Percentiles rank a stretch among this genome's conserved stretches.
Conservation (phyloP, 1,284 basidiomycete genomes). For the Heliocybe sulcata region DNA sequence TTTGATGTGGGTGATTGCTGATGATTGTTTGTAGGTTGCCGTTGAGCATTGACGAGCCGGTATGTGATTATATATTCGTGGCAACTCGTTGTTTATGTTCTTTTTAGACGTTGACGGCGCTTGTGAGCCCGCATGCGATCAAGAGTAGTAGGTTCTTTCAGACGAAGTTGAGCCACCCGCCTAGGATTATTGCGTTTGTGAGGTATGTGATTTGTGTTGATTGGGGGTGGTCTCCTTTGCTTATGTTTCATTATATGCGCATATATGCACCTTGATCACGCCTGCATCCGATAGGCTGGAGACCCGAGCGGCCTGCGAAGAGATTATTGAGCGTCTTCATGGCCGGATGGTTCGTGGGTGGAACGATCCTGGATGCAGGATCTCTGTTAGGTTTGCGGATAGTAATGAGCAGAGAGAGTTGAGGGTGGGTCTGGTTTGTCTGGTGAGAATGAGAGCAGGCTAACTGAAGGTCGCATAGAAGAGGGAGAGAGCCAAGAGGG, state of each 20-base stretch:
- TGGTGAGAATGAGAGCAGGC: neutral
- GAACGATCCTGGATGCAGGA: conserved; percentile 63
- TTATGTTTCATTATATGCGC: neutral
- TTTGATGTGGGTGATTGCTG: neutral
- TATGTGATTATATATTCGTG: conserved; percentile 10
- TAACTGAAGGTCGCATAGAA: conserved; percentile 6
- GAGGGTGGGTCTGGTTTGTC: conserved; percentile 25
- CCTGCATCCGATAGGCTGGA: conserved; percentile 41
- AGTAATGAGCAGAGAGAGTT: conserved; percentile 44
- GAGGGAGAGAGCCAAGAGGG: conserved; percentile 34
- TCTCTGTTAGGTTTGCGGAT: conserved; percentile 70
- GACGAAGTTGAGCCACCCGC: conserved; percentile 63
- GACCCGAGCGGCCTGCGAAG: conserved; percentile 57
- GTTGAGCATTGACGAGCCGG: conserved; percentile 42
- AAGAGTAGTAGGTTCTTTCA: conserved; percentile 70
- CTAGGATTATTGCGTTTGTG: conserved; percentile 70
- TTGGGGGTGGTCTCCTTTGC: neutral
- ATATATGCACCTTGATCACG: neutral
- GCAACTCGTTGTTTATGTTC: no score
- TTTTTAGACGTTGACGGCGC: conserved; percentile 50
- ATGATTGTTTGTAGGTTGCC: conserved; percentile 39
- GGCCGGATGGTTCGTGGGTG: conserved; percentile 71
- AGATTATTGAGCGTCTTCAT: conserved; percentile 65
- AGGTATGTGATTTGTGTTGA: conserved; percentile 33
- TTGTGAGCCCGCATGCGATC: conserved; percentile 58